Evolutionary conservation across 148 eudicot species (phyloP).

Genomic region (Selenicereus undatus): DNA sequence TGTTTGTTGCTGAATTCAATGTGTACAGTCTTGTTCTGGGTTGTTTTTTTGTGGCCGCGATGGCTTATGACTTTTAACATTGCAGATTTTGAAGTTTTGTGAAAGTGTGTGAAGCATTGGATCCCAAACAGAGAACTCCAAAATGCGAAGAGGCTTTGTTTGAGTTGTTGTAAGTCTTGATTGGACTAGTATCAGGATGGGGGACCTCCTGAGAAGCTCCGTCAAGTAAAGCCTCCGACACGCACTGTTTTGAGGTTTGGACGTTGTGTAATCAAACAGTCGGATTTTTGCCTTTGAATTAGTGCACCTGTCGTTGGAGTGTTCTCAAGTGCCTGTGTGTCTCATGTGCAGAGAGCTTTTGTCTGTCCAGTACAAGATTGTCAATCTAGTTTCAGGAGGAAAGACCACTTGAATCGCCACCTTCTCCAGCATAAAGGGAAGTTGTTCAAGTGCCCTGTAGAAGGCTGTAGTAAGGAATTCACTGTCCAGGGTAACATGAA

Average conservation of each 20-base stretch:
- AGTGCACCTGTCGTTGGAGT: constrained; percentile 13
- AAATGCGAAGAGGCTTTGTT: constrained; percentile 88
- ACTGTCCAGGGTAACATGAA: constrained; percentile 52
- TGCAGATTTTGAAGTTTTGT: constrained; percentile 39
- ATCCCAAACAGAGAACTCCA: constrained; percentile 95
- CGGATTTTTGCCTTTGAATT: constrained; percentile 15
- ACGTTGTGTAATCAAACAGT: constrained; percentile 4
- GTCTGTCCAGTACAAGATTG: constrained; percentile 73
- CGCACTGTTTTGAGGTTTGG: constrained; percentile 36
- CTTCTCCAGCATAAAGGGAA: constrained; percentile 71
- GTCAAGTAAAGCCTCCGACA: constrained; percentile 56
- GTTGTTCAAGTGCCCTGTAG: constrained; percentile 63
- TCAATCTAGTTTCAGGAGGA: constrained; percentile 65
- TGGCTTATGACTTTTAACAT: constrained; percentile 14
- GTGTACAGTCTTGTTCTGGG: not conserved
- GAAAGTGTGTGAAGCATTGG: constrained; percentile 97
- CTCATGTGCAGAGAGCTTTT: constrained; percentile 67
- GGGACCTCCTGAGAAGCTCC: constrained; percentile 99
- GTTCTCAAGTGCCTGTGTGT: not conserved
- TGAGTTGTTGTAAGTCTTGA: constrained; percentile 45
- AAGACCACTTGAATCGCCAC: constrained; percentile 86
- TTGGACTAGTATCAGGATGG: constrained; percentile 99
- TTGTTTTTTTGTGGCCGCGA: not conserved
- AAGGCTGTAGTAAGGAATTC: constrained; percentile 47
- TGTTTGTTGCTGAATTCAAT: not conserved